phyloP scores from a whole-genome alignment of 202 grass and related monocot species.

The Saccharum hybrid region DNA sequence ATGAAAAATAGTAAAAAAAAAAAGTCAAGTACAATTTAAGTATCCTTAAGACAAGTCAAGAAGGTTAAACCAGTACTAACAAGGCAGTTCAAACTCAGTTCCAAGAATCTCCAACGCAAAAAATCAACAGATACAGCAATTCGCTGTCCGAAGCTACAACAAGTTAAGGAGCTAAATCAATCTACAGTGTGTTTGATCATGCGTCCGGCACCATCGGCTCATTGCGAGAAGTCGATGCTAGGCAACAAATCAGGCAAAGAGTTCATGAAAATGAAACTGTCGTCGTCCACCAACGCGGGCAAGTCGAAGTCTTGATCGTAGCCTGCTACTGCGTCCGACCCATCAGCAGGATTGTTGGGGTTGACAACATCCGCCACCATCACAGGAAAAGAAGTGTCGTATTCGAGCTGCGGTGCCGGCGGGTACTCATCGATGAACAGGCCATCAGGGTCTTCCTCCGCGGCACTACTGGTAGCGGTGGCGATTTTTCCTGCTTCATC shows the following conservation, averaged over 20 bases:
- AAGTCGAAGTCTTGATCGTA: too few relatives aligned
- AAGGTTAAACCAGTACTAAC: not conserved
- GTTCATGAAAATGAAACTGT: not conserved
- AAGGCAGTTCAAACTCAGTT: not conserved
- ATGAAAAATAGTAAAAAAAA: too few relatives aligned
- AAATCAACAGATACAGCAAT: not conserved
- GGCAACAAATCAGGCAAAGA: not conserved
- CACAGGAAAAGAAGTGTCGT: not conserved
- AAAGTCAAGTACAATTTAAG: too few relatives aligned
- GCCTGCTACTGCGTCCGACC: not conserved
- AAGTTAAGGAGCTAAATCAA: too few relatives aligned
- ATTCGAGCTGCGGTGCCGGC: not conserved
- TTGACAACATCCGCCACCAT: not conserved
- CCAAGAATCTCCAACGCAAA: not conserved
- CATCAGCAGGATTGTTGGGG: not conserved
- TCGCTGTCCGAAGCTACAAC: too few relatives aligned
- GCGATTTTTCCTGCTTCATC: too few relatives aligned
- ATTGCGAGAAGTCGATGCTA: not conserved
- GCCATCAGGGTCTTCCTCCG: too few relatives aligned
- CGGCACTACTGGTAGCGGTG: too few relatives aligned
- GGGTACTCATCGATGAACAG: not conserved
- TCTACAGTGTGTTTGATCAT: not conserved
- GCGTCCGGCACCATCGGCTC: too few relatives aligned
- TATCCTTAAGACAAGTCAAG: not conserved
- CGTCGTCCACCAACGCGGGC: not conserved